Conservation (phyloP, 2,329 filamentous ascomycete species). For the Arthrobotrys sinensis region DNA sequence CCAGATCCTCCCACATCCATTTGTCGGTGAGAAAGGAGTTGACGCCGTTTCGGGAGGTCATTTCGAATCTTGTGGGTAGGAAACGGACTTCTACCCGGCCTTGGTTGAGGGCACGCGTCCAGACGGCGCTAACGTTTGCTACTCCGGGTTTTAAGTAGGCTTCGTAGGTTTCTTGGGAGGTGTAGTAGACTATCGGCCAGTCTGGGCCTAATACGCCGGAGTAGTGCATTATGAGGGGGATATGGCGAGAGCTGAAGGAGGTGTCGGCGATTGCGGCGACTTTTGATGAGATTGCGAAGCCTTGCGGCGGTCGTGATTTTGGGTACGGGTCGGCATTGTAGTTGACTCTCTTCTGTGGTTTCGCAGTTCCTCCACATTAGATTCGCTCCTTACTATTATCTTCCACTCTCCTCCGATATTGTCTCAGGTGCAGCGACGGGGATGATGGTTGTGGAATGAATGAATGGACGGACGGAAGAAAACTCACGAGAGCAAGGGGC, state of each 20-base stretch:
- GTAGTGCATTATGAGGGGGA: constrained; percentile 68
- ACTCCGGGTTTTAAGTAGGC: constrained; percentile 62
- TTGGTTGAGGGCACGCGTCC: constrained; percentile 66
- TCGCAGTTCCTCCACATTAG: too few species aligned
- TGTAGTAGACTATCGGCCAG: constrained; percentile 70
- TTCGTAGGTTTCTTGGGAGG: constrained; percentile 65
- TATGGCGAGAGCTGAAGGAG: constrained; percentile 66
- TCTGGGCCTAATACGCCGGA: constrained; percentile 68
- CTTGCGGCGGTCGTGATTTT: not conserved
- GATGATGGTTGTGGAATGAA: not conserved
- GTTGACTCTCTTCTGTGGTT: not conserved
- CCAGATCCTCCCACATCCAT: constrained; percentile 68
- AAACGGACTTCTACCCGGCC: constrained; percentile 67
- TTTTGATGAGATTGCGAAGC: constrained; percentile 61
- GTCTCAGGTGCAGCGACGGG: not conserved
- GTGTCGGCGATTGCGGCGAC: constrained; percentile 68
- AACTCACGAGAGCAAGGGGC: constrained; percentile 3
- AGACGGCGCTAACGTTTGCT: constrained; percentile 65
- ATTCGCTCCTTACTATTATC: too few species aligned
- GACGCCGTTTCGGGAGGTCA: constrained; percentile 67
- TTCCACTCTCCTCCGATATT: too few species aligned
- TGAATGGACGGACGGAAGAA: too few species aligned
- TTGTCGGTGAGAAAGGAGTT: constrained; percentile 66
- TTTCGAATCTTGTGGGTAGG: constrained; percentile 66
- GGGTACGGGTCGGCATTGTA: constrained; percentile 1